Evolutionary conservation across 1,139 yeast species (phyloP).

Genomic region (Nematodospora anomalae): DNA sequence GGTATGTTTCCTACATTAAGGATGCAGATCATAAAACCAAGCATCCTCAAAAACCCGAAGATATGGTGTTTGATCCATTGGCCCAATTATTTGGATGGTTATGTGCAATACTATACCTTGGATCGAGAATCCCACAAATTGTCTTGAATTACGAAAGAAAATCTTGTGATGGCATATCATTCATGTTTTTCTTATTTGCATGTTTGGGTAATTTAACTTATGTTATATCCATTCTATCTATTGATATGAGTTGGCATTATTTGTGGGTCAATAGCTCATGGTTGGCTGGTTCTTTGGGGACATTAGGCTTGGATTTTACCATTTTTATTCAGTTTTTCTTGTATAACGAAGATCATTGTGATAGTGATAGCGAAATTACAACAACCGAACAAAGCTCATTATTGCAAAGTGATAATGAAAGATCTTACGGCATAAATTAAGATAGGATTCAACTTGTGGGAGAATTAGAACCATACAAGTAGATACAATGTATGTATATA

Average conservation of each 20-base stretch:
- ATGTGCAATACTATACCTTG: constrained; percentile 81
- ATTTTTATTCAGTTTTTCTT: constrained; percentile 86
- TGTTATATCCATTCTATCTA: constrained; percentile 77
- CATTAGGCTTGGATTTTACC: constrained; percentile 76
- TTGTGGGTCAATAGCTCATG: constrained; percentile 83
- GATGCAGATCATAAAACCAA: constrained; percentile 27
- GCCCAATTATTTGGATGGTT: constrained; percentile 93
- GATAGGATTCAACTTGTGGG: background rate
- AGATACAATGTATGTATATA: background rate
- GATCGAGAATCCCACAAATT: constrained; percentile 89
- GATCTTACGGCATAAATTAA: constrained; percentile 11
- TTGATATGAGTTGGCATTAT: constrained; percentile 69
- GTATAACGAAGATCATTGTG: constrained; percentile 44
- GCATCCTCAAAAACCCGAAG: constrained; percentile 34
- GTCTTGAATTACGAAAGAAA: constrained; percentile 77
- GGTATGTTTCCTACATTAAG: constrained; percentile 65
- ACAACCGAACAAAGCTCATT: constrained; percentile 9
- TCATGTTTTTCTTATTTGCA: constrained; percentile 88
- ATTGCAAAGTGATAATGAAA: constrained; percentile 5
- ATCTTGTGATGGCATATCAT: constrained; percentile 90
- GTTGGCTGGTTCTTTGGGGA: constrained; percentile 91
- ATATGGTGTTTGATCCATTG: constrained; percentile 61
- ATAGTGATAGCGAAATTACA: constrained; percentile 12
- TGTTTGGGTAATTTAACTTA: constrained; percentile 90
- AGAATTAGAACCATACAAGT: background rate